Conservation (phyloP, 441 rosid species). For the Adansonia gregorii region DNA sequence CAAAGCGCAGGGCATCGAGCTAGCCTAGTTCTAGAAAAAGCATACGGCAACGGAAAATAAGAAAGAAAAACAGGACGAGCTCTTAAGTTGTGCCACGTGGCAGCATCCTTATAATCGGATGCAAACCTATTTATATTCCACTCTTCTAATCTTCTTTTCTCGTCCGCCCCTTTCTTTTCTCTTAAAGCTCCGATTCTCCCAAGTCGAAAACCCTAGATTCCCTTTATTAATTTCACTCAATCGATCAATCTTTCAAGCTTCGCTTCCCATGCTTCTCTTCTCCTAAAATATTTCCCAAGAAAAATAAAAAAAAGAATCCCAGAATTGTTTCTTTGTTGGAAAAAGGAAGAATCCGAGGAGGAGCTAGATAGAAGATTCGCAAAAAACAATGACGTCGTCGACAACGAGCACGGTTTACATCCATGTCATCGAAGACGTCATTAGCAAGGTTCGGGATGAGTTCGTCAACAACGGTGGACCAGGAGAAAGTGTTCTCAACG, state of each 20-base stretch:
- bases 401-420: constrained; percentile 73
- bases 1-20: not conserved
- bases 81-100: constrained; percentile 69
- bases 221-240: not conserved
- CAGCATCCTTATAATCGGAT: constrained; percentile 64
- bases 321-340: constrained; percentile 12
- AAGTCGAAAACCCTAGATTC: constrained; percentile 37
- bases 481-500: constrained; percentile 80
- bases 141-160: constrained; percentile 59
- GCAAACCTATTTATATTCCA: constrained; percentile 99
- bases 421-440: constrained; percentile 91
- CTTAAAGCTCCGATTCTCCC: constrained; percentile 27
- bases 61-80: not conserved
- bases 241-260: not conserved
- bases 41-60: not conserved
- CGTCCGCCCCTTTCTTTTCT: constrained; percentile 44
- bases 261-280: not conserved
- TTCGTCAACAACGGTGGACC: constrained; percentile 82
- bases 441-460: constrained; percentile 90
- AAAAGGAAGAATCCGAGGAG: constrained; percentile 7
- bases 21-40: not conserved
- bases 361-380: constrained; percentile 28
- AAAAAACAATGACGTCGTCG: constrained; percentile 54
- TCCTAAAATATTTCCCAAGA: constrained; percentile 19
- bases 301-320: not conserved